Conservation (phyloP, 2,329 filamentous ascomycete species). For the Cytospora piceae region DNA sequence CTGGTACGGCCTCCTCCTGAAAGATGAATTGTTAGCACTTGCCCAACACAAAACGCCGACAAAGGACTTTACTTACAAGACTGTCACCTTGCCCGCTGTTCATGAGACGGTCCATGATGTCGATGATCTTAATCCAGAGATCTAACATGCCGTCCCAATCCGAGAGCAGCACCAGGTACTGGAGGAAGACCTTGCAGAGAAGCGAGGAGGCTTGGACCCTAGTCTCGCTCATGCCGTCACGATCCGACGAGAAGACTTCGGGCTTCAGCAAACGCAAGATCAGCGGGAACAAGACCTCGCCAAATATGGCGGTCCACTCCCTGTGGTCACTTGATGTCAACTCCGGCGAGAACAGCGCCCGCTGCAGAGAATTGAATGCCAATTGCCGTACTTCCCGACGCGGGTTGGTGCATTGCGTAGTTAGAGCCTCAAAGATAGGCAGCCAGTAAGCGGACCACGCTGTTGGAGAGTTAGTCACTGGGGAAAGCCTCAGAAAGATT, state of each 20-base stretch:
- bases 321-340: slow-evolving; percentile 82
- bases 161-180: slow-evolving; percentile 84
- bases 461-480: slow-evolving; percentile 42
- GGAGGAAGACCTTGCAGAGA: slow-evolving; percentile 92
- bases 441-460: slow-evolving; percentile 99
- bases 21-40: slow-evolving; percentile 29
- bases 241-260: slow-evolving; percentile 90
- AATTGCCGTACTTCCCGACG: slow-evolving; percentile 91
- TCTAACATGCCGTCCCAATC: slow-evolving; percentile 89
- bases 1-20: slow-evolving; percentile 91
- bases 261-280: slow-evolving; percentile 87
- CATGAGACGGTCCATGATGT: slow-evolving; percentile 94
- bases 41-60: slow-evolving; percentile 2
- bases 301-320: slow-evolving; percentile 95
- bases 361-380: slow-evolving; percentile 83
- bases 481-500: not conserved
- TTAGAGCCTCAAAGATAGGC: slow-evolving; percentile 87
- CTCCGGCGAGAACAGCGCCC: slow-evolving; percentile 81
- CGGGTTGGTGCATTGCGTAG: slow-evolving; percentile 89
- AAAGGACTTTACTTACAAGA: slow-evolving; percentile 64
- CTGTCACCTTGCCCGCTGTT: slow-evolving; percentile 93
- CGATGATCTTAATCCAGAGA: slow-evolving; percentile 89
- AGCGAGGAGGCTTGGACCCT: slow-evolving; percentile 88
- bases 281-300: slow-evolving; percentile 89
- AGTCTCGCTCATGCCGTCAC: slow-evolving; percentile 92